A percentile compares a stretch with the other conserved stretches of the same genome.
Evolutionary conservation across 441 rosid species (phyloP).

Genomic region (Mallotus repandus): DNA sequence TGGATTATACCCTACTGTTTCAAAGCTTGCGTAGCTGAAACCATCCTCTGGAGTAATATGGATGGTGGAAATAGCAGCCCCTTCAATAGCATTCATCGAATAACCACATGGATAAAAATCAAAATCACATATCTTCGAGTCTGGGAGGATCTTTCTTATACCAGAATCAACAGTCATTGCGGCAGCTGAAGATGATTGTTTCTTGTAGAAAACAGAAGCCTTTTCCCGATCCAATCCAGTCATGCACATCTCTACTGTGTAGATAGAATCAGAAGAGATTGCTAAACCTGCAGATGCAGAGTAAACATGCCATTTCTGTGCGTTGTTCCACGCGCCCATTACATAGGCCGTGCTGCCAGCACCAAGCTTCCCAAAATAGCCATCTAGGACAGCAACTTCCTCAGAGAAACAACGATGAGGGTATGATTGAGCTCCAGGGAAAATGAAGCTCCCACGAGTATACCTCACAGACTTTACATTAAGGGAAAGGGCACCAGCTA

Average conservation of each 20-base stretch:
- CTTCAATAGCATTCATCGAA: slow-evolving; percentile 82
- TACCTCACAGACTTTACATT: slow-evolving; percentile 56
- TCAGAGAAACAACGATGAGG: slow-evolving; percentile 77
- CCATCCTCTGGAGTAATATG: slow-evolving; percentile 83
- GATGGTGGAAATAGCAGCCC: slow-evolving; percentile 64
- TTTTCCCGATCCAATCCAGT: slow-evolving; percentile 56
- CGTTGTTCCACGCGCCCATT: slow-evolving; percentile 47
- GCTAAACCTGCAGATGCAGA: slow-evolving; percentile 51
- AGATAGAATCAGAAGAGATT: slow-evolving; percentile 33
- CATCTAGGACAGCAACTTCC: slow-evolving; percentile 67
- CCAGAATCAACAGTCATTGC: slow-evolving; percentile 65
- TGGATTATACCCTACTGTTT: slow-evolving; percentile 57
- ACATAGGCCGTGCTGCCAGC: slow-evolving; percentile 60
- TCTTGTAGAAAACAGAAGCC: slow-evolving; percentile 66
- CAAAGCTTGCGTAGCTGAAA: slow-evolving; percentile 90
- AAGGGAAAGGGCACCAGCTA: slow-evolving; percentile 52
- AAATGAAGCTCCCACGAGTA: slow-evolving; percentile 70
- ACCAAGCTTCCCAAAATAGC: slow-evolving; percentile 56
- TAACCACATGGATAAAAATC: slow-evolving; percentile 85
- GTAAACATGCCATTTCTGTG: slow-evolving; percentile 78
- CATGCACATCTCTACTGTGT: slow-evolving; percentile 88
- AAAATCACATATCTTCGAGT: slow-evolving; percentile 68
- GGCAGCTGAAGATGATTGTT: slow-evolving; percentile 44
- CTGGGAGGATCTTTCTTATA: slow-evolving; percentile 66
- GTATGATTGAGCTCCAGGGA: slow-evolving; percentile 68